Evolutionary conservation across 2,329 filamentous ascomycete species (phyloP), one percentile per base, ranked within the genome.

Genomic region (Penicillium olsonii): DNA sequence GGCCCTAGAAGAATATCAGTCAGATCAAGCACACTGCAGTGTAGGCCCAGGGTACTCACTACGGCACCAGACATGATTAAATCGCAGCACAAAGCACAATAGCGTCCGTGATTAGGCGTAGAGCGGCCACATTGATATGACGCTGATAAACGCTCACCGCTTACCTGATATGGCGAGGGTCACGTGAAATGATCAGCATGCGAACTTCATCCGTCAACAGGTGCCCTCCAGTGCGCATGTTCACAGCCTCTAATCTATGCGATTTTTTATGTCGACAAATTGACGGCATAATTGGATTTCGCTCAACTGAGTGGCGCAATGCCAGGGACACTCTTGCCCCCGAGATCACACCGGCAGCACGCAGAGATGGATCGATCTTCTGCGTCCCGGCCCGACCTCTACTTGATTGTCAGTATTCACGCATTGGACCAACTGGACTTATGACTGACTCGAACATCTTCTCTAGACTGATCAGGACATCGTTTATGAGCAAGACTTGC

Each of bases 401-500:
- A 75, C 54, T 59, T 76, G 62, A 75, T 76, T 46, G 74, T 75
- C 56, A 69, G 73, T 64, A 35, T 29, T 45, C 35, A 17, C 42
- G 37, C 39, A 44, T 46, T 48, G 45, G 29, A 46, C 18, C 17
- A n/a, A 15, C 33, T 19, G 12, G 50, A 34, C 62, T 64, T 59
- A 65, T 61, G 29, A 44, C 67, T 68, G 48, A 70, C 60, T 68
- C 68, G 56, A 1, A 12, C 68, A 74, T 27, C 62, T 63, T 59
- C 62, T 72, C 57, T 70, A 92, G 84, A 81, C 85, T 62, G 88
- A 91, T 68, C 90, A 95, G 75, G 94, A 99, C 75, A 87, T 89
- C 47, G 83, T 95, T 53, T 99, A 97, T 78, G 95, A 99, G 75
- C 92, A 96, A 74, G 94, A 99, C 71, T 85, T 97, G 53, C 78